Evolutionary conservation across 192 early-diverging fungal species (phyloP).

Genomic region (Phlyctochytrium bullatum): DNA sequence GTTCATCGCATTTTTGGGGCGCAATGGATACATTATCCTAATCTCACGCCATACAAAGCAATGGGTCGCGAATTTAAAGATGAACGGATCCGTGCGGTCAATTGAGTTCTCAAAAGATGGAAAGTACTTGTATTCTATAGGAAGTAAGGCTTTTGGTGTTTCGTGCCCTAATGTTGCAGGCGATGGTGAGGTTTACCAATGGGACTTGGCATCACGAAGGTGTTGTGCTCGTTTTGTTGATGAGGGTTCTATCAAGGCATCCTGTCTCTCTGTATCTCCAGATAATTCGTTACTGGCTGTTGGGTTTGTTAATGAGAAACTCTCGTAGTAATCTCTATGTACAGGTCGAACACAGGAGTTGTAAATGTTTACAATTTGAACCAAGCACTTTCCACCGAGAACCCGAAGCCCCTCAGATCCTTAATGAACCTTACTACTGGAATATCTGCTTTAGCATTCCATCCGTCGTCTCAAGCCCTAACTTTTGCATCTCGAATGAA

Average conservation of each 20-base stretch:
- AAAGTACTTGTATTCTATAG: slow-evolving; percentile 71
- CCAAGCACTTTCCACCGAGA: slow-evolving; percentile 43
- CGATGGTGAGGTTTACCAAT: slow-evolving; percentile 88
- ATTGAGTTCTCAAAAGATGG: slow-evolving; percentile 81
- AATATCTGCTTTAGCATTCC: slow-evolving; percentile 73
- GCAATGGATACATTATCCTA: slow-evolving; percentile 79
- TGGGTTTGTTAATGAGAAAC: slow-evolving; percentile 49
- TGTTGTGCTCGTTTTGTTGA: slow-evolving; percentile 81
- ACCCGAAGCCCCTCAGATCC: slow-evolving; percentile 68
- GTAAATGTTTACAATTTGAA: slow-evolving; percentile 80
- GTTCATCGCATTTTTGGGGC: slow-evolving; percentile 75
- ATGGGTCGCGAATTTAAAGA: slow-evolving; percentile 84
- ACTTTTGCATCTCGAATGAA: slow-evolving; percentile 70
- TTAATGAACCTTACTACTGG: slow-evolving; percentile 85
- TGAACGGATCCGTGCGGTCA: slow-evolving; percentile 76
- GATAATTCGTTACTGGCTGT: slow-evolving; percentile 77
- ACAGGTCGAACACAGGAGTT: slow-evolving; percentile 70
- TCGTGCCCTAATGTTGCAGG: slow-evolving; percentile 46
- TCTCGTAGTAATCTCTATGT: slow-evolving; percentile 1
- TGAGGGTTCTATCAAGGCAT: slow-evolving; percentile 76
- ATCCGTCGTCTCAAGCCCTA: slow-evolving; percentile 82
- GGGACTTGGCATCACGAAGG: slow-evolving; percentile 72
- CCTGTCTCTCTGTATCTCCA: slow-evolving; percentile 65
- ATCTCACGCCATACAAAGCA: slow-evolving; percentile 77
- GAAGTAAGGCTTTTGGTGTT: slow-evolving; percentile 38